Evolutionary conservation across 495 filamentous ascomycete genomes (phyloP).

Genomic region (Ramalina intermedia): DNA sequence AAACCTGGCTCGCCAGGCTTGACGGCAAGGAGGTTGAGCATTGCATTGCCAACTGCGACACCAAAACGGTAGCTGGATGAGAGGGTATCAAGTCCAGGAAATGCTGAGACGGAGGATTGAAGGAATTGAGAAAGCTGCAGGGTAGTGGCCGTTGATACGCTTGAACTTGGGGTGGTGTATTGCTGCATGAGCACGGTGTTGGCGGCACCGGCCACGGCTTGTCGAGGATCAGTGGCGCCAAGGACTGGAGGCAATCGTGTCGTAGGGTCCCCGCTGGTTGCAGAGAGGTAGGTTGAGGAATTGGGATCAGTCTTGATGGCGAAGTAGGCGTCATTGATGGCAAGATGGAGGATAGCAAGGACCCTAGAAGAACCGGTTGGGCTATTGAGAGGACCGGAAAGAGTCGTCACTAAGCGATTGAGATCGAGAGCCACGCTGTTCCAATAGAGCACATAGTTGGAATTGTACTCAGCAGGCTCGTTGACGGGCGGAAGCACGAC

Average conservation of each 20-base stretch:
- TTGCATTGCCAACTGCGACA: constrained; percentile 15
- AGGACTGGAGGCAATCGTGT: constrained; percentile 1
- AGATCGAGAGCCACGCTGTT: constrained; percentile 19
- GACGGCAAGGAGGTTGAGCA: constrained; percentile 14
- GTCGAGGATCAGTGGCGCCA: constrained; percentile 14
- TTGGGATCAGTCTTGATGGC: constrained; percentile 13
- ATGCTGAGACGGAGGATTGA: not conserved
- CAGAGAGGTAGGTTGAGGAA: constrained; percentile 12
- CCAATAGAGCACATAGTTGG: constrained; percentile 23
- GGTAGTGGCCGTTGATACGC: constrained; percentile 8
- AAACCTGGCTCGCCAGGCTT: constrained; percentile 7
- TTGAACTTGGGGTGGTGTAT: constrained; percentile 11
- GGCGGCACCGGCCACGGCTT: constrained; percentile 20
- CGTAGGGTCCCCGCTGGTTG: constrained; percentile 2
- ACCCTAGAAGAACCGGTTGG: constrained; percentile 14
- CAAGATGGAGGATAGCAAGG: constrained; percentile 21
- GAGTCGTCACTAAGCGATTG: constrained; percentile 14
- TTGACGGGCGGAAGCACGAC: constrained; percentile 11
- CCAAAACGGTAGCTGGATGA: constrained; percentile 18
- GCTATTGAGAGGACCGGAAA: constrained; percentile 13
- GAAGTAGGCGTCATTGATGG: constrained; percentile 23
- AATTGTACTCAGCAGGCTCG: constrained; percentile 15
- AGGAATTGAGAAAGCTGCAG: constrained; percentile 7
- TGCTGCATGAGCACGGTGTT: constrained; percentile 17
- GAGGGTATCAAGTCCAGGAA: constrained; percentile 12